Percentiles rank a stretch among this genome's conserved stretches.
These are phyloP conservation scores for Cercospora sojina DNA, from an alignment of 2,329 filamentous ascomycete genomes.

Conservation along the genomic window DNA sequence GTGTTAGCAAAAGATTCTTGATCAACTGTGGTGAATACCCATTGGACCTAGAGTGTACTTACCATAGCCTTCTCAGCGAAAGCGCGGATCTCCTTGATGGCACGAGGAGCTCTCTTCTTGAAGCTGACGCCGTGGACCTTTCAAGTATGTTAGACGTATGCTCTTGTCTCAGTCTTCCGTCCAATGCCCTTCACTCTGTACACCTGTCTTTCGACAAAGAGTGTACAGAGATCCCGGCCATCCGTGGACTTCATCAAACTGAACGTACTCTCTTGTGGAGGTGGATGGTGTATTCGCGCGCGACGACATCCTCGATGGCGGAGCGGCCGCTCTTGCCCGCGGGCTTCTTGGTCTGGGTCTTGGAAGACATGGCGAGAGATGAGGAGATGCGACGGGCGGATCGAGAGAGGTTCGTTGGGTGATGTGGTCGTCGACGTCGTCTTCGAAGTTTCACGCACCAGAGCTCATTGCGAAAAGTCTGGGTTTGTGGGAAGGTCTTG, in stretches of 20 bases:
- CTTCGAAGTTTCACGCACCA: conserved; percentile 2
- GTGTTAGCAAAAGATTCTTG: background rate
- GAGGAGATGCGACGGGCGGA: conserved; percentile 13
- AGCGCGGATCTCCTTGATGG: conserved; percentile 99
- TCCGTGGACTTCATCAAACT: conserved; percentile 71
- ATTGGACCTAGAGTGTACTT: conserved; percentile 47
- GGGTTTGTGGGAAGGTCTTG: background rate
- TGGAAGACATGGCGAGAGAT: conserved; percentile 42
- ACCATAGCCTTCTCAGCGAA: conserved; percentile 97
- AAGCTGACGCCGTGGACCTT: conserved; percentile 96
- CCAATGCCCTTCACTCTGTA: conserved; percentile 48
- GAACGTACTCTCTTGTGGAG: conserved; percentile 96
- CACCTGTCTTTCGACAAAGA: conserved; percentile 6
- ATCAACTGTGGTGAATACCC: background rate
- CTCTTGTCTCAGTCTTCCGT: conserved; percentile 64
- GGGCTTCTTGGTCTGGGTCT: conserved; percentile 57
- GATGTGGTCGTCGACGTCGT: conserved; percentile 18
- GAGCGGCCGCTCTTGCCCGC: conserved; percentile 70
- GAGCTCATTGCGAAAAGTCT: background rate
- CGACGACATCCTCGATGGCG: conserved; percentile 98
- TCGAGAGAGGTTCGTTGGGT: conserved; percentile 18
- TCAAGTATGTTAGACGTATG: conserved; percentile 38
- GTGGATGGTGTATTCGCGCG: conserved; percentile 99
- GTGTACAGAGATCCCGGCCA: conserved; percentile 39
- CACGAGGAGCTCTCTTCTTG: conserved; percentile 98